Base-by-base conservation (phyloP, 1,284 basidiomycete genomes). In the Singerocomus rubriflavus region DNA sequence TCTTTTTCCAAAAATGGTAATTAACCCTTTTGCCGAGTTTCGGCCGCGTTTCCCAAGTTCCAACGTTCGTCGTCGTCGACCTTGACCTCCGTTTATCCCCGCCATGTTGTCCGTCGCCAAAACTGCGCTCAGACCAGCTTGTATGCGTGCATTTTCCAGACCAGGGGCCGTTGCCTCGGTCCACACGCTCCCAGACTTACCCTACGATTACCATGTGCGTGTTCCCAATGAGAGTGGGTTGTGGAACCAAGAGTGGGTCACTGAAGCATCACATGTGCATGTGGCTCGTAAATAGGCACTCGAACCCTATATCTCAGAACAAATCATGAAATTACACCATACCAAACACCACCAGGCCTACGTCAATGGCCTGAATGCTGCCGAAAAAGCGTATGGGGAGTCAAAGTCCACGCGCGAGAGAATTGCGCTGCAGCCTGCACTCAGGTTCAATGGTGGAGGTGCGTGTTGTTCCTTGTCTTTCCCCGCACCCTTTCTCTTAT, bases 321-420 rank as follows among this genome's bases (percentile, higher is more conserved):
- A 93, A 71, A 95, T 93, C 62, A 94, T 94, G 92, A 85, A 79
- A 53, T 80, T 98, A 55, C 96, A 99, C 73, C 95, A 99, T 78
- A 83, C 84, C 61, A 96, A 94, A 79, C 96, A 99, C 70, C 96
- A 98, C 72, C 90, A 93, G 72, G 82, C 88, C 21, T 97, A 96
- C 70, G 92, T 97, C 54, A 92, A 85, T 63, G 91, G 91, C 8
- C 78, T 96, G 56, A 96, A 97, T 71, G 83, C 93, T 25, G 93
- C 94, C 34, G 95, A 98, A 72, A 85, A 91, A 66, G 76, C 85
- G 26, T 92, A 92, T 66, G 76, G 79, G 41, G 84, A 84, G 63
- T 70, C 86, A 6, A 65, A 73, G 42, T 80, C 81, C 32, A 83
- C 88, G 59, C 88, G 86, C 71, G 87, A 91, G 69, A 79, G 84